These are phyloP conservation scores for Rhododendron henanense DNA, from an alignment of 148 eudicot genomes.

Conservation along the genomic window DNA sequence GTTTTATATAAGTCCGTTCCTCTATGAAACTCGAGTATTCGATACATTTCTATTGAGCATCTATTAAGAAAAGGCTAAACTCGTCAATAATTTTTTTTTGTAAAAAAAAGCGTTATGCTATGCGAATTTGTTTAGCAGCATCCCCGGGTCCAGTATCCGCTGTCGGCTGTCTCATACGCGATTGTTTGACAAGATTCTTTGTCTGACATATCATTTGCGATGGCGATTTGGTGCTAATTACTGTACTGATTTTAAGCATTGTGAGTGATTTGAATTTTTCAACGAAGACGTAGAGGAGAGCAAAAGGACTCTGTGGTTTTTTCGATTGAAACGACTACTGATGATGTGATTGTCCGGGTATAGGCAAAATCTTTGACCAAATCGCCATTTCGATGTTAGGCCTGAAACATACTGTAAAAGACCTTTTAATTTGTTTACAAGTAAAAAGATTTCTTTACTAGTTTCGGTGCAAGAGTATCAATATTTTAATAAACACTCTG, in stretches of 20 bases:
- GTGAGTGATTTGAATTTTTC: no score
- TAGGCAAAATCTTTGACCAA: conserved; percentile 31
- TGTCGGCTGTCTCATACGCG: no score
- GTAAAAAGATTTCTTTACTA: neutral
- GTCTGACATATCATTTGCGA: neutral
- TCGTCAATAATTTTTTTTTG: no score
- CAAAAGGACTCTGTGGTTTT: no score
- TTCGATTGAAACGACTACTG: neutral
- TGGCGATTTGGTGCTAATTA: neutral
- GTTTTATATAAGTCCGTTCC: neutral
- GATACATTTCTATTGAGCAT: neutral
- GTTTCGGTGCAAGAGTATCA: neutral
- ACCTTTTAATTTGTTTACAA: neutral
- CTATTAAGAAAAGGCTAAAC: no score
- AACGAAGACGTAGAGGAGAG: no score
- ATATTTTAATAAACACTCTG: neutral
- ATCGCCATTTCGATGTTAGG: conserved; percentile 14
- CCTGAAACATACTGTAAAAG: neutral
- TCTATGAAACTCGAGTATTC: neutral
- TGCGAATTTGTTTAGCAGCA: no score
- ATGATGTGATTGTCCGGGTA: neutral
- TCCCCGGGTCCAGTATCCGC: no score
- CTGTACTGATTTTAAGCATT: no score
- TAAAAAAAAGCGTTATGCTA: no score
- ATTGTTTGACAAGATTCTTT: no score